A percentile compares a stretch with the other conserved stretches of the same genome.
These are phyloP conservation scores for Trichoderma semiorbis DNA, from an alignment of 2,329 filamentous ascomycete genomes.

Conservation along the genomic window DNA sequence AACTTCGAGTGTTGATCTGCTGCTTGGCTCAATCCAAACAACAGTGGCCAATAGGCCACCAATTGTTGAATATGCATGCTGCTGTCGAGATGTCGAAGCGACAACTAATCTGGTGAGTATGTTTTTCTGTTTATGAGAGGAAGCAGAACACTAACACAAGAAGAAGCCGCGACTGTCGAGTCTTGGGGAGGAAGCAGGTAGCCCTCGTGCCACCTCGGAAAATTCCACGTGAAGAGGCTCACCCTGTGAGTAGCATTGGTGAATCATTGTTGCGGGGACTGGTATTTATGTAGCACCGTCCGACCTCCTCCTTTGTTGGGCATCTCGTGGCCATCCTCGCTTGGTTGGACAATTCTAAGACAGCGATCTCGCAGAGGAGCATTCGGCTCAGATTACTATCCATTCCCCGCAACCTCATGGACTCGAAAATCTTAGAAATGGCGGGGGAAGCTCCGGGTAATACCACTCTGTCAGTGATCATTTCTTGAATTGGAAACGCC, in stretches of 20 bases:
- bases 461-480: constrained; percentile 9
- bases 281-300: constrained; percentile 4
- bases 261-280: neutral
- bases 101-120: neutral
- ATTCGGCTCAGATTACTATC: neutral
- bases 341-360: neutral
- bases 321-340: neutral
- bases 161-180: neutral
- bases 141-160: neutral
- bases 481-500: constrained; percentile 5
- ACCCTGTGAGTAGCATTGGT: neutral
- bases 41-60: constrained; percentile 9
- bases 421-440: neutral
- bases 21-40: constrained; percentile 9
- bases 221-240: neutral
- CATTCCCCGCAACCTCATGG: neutral
- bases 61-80: constrained; percentile 12
- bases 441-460: constrained; percentile 8
- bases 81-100: neutral
- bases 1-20: neutral
- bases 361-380: constrained; percentile 1
- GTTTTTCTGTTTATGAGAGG: neutral
- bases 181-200: neutral
- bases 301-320: neutral
- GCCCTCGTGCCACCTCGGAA: neutral